Conservation (phyloP, 176 grass and related monocot genomes). For the Musa beccarii region DNA sequence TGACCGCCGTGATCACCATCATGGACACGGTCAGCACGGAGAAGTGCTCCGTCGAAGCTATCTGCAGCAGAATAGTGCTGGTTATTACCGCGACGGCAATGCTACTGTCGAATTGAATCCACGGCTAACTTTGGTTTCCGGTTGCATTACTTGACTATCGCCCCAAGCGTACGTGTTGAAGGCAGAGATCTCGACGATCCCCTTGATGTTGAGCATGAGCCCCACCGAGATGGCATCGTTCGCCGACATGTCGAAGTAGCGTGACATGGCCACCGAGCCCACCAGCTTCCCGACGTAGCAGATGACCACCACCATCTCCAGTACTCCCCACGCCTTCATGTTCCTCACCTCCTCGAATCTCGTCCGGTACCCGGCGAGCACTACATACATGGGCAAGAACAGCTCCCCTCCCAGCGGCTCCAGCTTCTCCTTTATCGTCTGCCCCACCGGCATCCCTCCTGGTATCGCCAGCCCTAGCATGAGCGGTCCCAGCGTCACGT, state of each 20-base stretch:
- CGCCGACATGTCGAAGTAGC: constrained; percentile 50
- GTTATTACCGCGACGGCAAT: background rate
- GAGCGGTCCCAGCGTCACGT: constrained; percentile 54
- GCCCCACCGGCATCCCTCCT: constrained; percentile 69
- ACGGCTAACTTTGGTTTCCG: too few relatives aligned
- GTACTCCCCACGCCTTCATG: constrained; percentile 31
- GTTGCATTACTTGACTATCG: constrained; percentile 33
- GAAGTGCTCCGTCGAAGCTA: constrained; percentile 35
- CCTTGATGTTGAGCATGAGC: constrained; percentile 59
- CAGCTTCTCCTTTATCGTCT: constrained; percentile 59
- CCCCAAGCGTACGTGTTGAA: constrained; percentile 59
- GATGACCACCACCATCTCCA: constrained; percentile 56
- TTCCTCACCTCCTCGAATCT: constrained; percentile 35
- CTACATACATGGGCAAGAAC: constrained; percentile 58
- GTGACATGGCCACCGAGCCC: constrained; percentile 37
- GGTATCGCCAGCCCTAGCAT: constrained; percentile 57
- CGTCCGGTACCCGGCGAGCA: constrained; percentile 61
- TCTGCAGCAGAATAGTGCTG: constrained; percentile 1
- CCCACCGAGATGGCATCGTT: constrained; percentile 40
- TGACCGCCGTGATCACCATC: constrained; percentile 31
- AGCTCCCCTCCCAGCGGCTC: constrained; percentile 64
- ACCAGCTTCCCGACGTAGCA: constrained; percentile 55
- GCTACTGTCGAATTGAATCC: background rate
- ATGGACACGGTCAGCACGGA: constrained; percentile 33
- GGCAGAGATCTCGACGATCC: constrained; percentile 61